Evolutionary conservation across 2,329 filamentous ascomycete genomes (phyloP), one percentile per base, ranked within the genome.

Genomic region (Trematosphaeria pertusa): DNA sequence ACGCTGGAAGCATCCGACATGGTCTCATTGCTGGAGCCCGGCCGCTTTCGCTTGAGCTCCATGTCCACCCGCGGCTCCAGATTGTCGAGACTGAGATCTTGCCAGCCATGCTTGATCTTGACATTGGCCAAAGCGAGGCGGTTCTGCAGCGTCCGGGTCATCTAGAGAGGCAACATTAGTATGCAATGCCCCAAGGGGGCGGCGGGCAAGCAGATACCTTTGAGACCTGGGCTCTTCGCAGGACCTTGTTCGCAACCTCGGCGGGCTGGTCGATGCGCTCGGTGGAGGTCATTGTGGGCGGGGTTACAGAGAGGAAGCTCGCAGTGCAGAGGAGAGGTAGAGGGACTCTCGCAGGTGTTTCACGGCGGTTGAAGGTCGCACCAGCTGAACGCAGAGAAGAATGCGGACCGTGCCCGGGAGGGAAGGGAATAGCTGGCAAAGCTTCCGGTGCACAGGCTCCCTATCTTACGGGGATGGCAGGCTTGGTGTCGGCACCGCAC

Each of bases 61-160:
- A 91, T 84, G 68, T 93, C 87, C 54, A 93, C 78, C 70, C 87
- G 88, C 40, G 91, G 90, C 74, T 96, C 91, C 75, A 96, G 90
- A 52, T 81, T 86, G 70, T 91, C 89, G 65, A 95, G 84, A 54
- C 88, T 89, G 70, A 96, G 82, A 73, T 94, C 89, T 74, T 97
- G 88, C 87, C 91, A 95, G 70, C 92, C 92, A 77, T 96, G 88
- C 75, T 95, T 91, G 59, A 94, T 91, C 78, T 97, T 97, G 82
- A 97, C 94, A 74, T 95, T 94, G 70, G 94, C 94, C 56, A 97
- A 85, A 48, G 94, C 93, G 50, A 99, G 85, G 55, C 93, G 90
- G 78, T 96, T 91, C 76, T 97, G 91, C 44, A 99, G 81, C 66
- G 88, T 89, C 70, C 93, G 83, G 62, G 92, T 94, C 78, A 99